Evolutionary conservation across 768 basidiomycete species (phyloP).

Genomic region (Crassisporium funariophilum): DNA sequence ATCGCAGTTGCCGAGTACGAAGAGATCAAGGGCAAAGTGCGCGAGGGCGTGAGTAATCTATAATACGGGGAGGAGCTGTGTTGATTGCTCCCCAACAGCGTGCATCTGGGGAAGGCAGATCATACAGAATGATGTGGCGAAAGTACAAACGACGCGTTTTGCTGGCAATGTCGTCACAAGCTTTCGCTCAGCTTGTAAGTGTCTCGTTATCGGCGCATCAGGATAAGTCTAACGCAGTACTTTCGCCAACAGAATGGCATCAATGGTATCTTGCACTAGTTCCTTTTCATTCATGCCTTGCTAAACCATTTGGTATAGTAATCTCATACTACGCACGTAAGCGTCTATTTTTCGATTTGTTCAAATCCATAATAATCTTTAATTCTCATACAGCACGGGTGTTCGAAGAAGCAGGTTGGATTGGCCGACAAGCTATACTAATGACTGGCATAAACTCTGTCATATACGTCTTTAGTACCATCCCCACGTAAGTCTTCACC

Average conservation of each 20-base stretch:
- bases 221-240: no score
- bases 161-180: slow-evolving; percentile 94
- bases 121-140: slow-evolving; percentile 84
- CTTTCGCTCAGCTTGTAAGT: slow-evolving; percentile 90
- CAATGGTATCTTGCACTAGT: slow-evolving; percentile 60
- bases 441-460: slow-evolving; percentile 95
- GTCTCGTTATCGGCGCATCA: slow-evolving; percentile 2
- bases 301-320: slow-evolving; percentile 47
- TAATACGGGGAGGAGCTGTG: background rate
- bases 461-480: slow-evolving; percentile 76
- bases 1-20: slow-evolving; percentile 81
- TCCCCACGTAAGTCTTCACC: slow-evolving; percentile 74
- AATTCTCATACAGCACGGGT: slow-evolving; percentile 61
- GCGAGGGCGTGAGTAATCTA: slow-evolving; percentile 55
- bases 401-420: slow-evolving; percentile 97
- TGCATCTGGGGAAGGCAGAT: slow-evolving; percentile 70
- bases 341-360: slow-evolving; percentile 26
- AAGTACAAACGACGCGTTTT: slow-evolving; percentile 85
- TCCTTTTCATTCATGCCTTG: slow-evolving; percentile 5
- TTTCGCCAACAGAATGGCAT: slow-evolving; percentile 99
- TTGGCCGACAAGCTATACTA: slow-evolving; percentile 88
- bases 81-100: slow-evolving; percentile 47
- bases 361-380: slow-evolving; percentile 4
- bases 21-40: slow-evolving; percentile 84
- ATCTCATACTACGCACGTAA: slow-evolving; percentile 94